Evolutionary conservation across 83 land plant species (phyloP).

Genomic region (Diphasiastrum complanatum): DNA sequence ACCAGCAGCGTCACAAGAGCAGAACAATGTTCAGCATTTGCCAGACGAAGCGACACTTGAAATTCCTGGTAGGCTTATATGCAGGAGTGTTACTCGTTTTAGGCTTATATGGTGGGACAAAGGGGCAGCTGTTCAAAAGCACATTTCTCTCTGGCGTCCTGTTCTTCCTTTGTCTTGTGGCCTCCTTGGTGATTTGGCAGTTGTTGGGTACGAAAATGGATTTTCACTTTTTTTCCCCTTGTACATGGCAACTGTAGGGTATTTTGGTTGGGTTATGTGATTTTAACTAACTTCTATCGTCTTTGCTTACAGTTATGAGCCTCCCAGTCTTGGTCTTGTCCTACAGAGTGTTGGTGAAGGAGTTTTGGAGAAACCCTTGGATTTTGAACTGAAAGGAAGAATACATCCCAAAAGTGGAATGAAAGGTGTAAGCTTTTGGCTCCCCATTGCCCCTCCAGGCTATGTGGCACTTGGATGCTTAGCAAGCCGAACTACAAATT

Average conservation of each 20-base stretch:
- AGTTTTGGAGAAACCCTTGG: slow-evolving; percentile 47
- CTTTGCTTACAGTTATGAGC: slow-evolving; percentile 63
- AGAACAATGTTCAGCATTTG: neutral
- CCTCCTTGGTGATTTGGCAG: slow-evolving; percentile 82
- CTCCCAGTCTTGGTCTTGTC: slow-evolving; percentile 58
- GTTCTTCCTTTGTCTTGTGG: slow-evolving; percentile 56
- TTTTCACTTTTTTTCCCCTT: too few species aligned
- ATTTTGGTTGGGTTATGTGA: neutral
- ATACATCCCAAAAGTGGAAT: slow-evolving; percentile 46
- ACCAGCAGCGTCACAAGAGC: neutral
- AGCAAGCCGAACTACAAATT: slow-evolving; percentile 42
- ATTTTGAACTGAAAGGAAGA: slow-evolving; percentile 55
- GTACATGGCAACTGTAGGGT: neutral
- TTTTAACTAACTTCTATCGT: neutral
- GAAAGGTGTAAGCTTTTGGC: slow-evolving; percentile 69
- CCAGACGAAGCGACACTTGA: slow-evolving; percentile 1
- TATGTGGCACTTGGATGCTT: slow-evolving; percentile 84
- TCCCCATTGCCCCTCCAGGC: slow-evolving; percentile 89
- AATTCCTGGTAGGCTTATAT: slow-evolving; percentile 22
- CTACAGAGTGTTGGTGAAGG: slow-evolving; percentile 55
- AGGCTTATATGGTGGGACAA: slow-evolving; percentile 85
- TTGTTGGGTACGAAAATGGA: slow-evolving; percentile 56
- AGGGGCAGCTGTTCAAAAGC: slow-evolving; percentile 41
- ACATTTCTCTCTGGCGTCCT: slow-evolving; percentile 91
- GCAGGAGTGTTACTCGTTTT: slow-evolving; percentile 61